Evolutionary conservation across 176 grass and related monocot species (phyloP).

Genomic region (Chloris gayana): DNA sequence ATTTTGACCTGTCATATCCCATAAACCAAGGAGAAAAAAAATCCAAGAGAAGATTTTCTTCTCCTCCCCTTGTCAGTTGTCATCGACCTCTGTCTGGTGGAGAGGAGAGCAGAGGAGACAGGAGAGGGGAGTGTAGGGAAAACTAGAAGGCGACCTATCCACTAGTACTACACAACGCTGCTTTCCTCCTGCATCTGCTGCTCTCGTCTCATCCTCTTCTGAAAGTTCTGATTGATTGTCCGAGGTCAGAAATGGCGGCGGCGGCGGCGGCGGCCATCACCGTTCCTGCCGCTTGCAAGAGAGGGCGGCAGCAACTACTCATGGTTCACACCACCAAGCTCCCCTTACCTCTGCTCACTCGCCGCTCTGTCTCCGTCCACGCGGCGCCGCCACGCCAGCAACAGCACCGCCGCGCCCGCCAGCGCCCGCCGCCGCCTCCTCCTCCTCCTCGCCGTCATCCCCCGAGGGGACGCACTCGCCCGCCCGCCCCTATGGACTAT

Average conservation of each 20-base stretch:
- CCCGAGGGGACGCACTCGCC: conserved; percentile 7
- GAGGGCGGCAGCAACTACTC: background rate
- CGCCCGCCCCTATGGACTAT: background rate
- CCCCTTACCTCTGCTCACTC: background rate
- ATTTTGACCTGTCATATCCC: no score
- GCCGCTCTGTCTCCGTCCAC: conserved; percentile 26
- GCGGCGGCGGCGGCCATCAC: conserved; percentile 30
- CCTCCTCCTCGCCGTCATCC: background rate
- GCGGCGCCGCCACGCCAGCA: conserved; percentile 36
- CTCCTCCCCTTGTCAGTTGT: background rate
- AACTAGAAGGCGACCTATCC: no score
- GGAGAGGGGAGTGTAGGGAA: no score
- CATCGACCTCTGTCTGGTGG: background rate
- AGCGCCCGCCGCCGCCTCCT: background rate
- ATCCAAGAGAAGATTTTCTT: background rate
- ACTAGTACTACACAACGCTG: no score
- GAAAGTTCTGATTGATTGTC: no score
- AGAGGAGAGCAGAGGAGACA: no score
- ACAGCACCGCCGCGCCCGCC: background rate
- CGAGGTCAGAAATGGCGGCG: background rate
- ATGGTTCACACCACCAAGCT: conserved; percentile 2
- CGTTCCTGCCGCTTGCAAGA: background rate
- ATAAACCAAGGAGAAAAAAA: no score
- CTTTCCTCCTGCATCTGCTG: no score
- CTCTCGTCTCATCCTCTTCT: no score